Evolutionary conservation across 176 grass and related monocot species (phyloP).

Genomic region (Oryza glaberrima): DNA sequence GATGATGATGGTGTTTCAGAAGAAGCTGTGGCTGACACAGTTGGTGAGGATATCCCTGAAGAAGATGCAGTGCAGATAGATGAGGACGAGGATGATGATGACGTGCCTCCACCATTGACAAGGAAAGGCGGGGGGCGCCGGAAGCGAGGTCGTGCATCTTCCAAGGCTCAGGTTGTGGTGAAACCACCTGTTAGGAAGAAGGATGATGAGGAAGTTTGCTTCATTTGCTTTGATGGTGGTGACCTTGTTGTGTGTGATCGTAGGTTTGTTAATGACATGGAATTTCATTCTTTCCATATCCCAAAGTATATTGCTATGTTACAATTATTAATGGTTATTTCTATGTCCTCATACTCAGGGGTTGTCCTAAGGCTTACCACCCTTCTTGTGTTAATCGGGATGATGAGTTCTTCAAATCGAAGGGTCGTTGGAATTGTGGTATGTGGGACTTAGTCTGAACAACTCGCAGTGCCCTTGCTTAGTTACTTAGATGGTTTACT

Average conservation of each 20-base stretch:
- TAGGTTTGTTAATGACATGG: constrained; percentile 58
- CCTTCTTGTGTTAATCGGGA: constrained; percentile 97
- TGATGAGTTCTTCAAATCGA: constrained; percentile 89
- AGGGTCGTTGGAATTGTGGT: constrained; percentile 98
- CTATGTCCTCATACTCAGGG: constrained; percentile 57
- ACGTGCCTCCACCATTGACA: constrained; percentile 47
- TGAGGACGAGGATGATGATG: constrained; percentile 40
- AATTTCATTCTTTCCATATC: constrained; percentile 26
- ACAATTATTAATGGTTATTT: constrained; percentile 38
- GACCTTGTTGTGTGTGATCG: constrained; percentile 99
- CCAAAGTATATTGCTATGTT: constrained; percentile 27
- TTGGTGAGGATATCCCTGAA: constrained; percentile 47
- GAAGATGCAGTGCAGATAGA: constrained; percentile 47
- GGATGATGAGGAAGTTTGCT: constrained; percentile 92
- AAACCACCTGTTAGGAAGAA: constrained; percentile 56
- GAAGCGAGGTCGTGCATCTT: constrained; percentile 78
- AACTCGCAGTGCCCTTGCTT: not conserved
- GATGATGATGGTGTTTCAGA: constrained; percentile 40
- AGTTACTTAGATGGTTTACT: constrained; percentile 19
- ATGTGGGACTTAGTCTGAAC: constrained; percentile 40
- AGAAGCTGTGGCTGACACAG: constrained; percentile 31
- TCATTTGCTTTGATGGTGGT: constrained; percentile 99
- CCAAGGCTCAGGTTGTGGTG: constrained; percentile 51
- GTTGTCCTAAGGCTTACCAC: constrained; percentile 94
- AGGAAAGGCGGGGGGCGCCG: constrained; percentile 61